Conservation (phyloP, 176 grass and related monocot genomes). For the Oryza officinalis region DNA sequence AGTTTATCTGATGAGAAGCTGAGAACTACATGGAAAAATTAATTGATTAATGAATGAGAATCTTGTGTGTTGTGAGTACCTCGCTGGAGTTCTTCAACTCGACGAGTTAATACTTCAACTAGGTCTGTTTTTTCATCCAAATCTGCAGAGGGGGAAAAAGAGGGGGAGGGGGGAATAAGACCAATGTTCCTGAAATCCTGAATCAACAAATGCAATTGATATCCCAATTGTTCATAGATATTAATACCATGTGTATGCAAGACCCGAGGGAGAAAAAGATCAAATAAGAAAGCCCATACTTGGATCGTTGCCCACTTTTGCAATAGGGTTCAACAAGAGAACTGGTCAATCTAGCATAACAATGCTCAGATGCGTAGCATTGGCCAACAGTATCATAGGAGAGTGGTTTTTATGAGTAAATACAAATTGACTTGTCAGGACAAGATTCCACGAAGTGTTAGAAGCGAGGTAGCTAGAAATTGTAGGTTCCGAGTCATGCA, state of each 20-base stretch:
- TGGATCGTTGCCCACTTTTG: not conserved
- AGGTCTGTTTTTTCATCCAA: conserved; percentile 55
- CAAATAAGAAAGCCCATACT: not conserved
- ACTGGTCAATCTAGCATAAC: not conserved
- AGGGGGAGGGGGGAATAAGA: not conserved
- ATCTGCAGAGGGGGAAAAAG: conserved; percentile 34
- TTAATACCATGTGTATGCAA: not conserved
- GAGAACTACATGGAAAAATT: conserved; percentile 3
- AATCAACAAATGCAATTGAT: conserved; percentile 23
- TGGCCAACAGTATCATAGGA: not conserved
- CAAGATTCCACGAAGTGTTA: not conserved
- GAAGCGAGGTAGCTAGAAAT: not conserved
- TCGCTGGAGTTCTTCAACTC: conserved; percentile 73
- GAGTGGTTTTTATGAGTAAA: not conserved
- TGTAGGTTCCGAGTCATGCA: not conserved
- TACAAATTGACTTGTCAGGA: not conserved
- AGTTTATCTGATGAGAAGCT: conserved; percentile 13
- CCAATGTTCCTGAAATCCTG: conserved; percentile 37
- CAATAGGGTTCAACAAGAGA: not conserved
- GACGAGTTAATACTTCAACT: conserved; percentile 52
- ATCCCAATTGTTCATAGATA: conserved; percentile 3
- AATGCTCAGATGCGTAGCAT: not conserved
- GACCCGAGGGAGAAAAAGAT: not conserved
- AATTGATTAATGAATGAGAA: conserved; percentile 5
- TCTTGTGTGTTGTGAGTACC: conserved; percentile 50